phyloP scores from a whole-genome alignment of 352 stramenopile genomes.

The Phytophthora multivora region DNA sequence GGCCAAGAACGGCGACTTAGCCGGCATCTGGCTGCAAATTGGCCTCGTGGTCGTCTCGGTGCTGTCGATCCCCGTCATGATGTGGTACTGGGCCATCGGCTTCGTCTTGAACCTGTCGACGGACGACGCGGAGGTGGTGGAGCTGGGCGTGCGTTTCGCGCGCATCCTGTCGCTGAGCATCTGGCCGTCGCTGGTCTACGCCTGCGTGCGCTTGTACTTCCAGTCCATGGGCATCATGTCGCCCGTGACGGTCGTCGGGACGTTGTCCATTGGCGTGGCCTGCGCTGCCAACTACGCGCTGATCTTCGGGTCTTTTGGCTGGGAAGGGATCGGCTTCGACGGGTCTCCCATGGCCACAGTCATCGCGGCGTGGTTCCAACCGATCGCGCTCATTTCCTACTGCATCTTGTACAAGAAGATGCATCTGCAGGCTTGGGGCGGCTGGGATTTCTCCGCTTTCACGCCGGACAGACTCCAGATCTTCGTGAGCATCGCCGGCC shows the following conservation, averaged over 20 bases:
- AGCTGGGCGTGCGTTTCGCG: slow-evolving; percentile 68
- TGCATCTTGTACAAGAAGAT: slow-evolving; percentile 78
- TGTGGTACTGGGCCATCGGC: slow-evolving; percentile 74
- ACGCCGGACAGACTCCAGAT: slow-evolving; percentile 63
- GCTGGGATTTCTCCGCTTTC: slow-evolving; percentile 66
- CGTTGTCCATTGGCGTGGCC: slow-evolving; percentile 68
- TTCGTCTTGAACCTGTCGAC: slow-evolving; percentile 67
- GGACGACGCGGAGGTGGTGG: slow-evolving; percentile 64
- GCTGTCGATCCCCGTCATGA: slow-evolving; percentile 52
- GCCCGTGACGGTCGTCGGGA: slow-evolving; percentile 71
- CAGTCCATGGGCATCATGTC: slow-evolving; percentile 84
- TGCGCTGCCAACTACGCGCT: slow-evolving; percentile 68
- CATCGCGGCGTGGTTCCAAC: slow-evolving; percentile 83
- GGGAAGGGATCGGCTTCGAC: slow-evolving; percentile 71
- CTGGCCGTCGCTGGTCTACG: slow-evolving; percentile 78
- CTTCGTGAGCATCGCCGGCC: slow-evolving; percentile 70
- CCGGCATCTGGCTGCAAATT: slow-evolving; percentile 79
- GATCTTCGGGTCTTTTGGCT: slow-evolving; percentile 64
- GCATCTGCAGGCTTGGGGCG: slow-evolving; percentile 72
- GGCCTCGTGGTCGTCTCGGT: slow-evolving; percentile 54
- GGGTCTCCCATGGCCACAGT: slow-evolving; percentile 78
- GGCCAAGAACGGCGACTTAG: slow-evolving; percentile 66
- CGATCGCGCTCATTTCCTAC: slow-evolving; percentile 73
- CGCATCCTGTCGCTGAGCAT: slow-evolving; percentile 83
- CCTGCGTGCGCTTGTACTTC: slow-evolving; percentile 82